These are phyloP conservation scores for Trichoderma endophyticum DNA, from an alignment of 2,329 filamentous ascomycete genomes.

Conservation along the genomic window DNA sequence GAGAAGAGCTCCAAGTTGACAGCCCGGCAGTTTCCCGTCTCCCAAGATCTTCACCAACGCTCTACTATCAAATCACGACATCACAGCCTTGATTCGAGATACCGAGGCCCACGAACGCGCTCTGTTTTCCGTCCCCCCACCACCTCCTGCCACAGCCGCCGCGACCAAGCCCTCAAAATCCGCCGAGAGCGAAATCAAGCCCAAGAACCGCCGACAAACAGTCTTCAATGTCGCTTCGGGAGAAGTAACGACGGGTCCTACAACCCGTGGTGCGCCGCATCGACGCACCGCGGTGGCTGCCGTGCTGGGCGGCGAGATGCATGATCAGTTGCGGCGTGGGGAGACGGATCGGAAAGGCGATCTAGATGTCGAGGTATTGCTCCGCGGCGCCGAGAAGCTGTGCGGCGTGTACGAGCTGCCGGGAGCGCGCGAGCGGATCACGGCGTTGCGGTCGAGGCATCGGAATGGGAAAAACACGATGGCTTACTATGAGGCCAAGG, in stretches of 20 bases:
- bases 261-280: slow-evolving; percentile 49
- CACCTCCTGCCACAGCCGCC: slow-evolving; percentile 46
- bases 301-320: slow-evolving; percentile 82
- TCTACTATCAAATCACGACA: slow-evolving; percentile 82
- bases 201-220: slow-evolving; percentile 52
- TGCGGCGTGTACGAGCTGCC: slow-evolving; percentile 82
- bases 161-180: slow-evolving; percentile 24
- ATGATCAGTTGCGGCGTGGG: slow-evolving; percentile 68
- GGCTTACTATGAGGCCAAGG: slow-evolving; percentile 74
- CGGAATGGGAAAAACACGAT: slow-evolving; percentile 69
- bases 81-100: slow-evolving; percentile 90
- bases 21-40: slow-evolving; percentile 67
- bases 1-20: background rate
- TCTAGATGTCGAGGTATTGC: slow-evolving; percentile 79
- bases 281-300: slow-evolving; percentile 84
- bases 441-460: slow-evolving; percentile 67
- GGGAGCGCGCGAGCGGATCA: slow-evolving; percentile 74
- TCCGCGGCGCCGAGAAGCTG: slow-evolving; percentile 85
- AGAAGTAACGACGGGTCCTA: slow-evolving; percentile 57
- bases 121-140: slow-evolving; percentile 84
- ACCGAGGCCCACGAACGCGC: slow-evolving; percentile 93
- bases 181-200: background rate
- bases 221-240: slow-evolving; percentile 64
- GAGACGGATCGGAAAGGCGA: slow-evolving; percentile 58
- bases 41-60: slow-evolving; percentile 97